These are phyloP conservation scores for Parsonsia alboflavescens DNA, from an alignment of 257 asterid species.

Conservation along the genomic window DNA sequence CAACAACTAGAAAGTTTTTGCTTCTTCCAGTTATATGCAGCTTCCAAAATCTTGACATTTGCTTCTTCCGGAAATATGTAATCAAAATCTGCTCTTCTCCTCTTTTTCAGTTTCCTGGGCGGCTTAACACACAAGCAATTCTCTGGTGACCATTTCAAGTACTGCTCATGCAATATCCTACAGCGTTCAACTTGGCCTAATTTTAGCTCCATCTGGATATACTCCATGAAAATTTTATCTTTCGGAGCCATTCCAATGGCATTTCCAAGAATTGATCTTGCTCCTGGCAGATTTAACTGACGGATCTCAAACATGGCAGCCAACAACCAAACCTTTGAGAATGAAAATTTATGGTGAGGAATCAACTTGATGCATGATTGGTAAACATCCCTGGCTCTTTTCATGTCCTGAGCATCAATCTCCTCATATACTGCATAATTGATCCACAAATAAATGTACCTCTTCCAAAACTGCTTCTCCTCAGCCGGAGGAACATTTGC, in stretches of 20 bases:
- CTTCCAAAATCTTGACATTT: not conserved
- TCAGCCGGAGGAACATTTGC: conserved; percentile 64
- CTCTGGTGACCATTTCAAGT: conserved; percentile 58
- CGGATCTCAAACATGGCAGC: conserved; percentile 84
- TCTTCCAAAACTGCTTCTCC: conserved; percentile 71
- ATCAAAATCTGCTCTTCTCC: not conserved
- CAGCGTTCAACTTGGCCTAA: conserved; percentile 61
- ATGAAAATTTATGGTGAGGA: conserved; percentile 51
- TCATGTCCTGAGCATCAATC: conserved; percentile 26
- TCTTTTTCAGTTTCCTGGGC: not conserved
- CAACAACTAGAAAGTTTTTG: not conserved
- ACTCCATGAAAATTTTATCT: conserved; percentile 23
- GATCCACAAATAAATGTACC: conserved; percentile 63
- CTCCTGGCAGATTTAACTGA: conserved; percentile 19
- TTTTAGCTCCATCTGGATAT: conserved; percentile 57
- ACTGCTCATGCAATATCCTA: conserved; percentile 48
- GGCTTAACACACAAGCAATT: conserved; percentile 59
- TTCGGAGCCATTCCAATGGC: conserved; percentile 29
- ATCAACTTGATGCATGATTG: conserved; percentile 34
- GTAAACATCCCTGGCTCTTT: conserved; percentile 59
- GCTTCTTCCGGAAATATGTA: not conserved
- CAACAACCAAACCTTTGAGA: conserved; percentile 81
- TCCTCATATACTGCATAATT: conserved; percentile 19
- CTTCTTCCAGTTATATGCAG: conserved; percentile 1
- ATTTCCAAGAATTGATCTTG: conserved; percentile 23